A percentile compares a stretch with the other conserved stretches of the same genome.
Evolutionary conservation across 177 flowering plant species (phyloP).

Genomic region (Vitis hybrid): DNA sequence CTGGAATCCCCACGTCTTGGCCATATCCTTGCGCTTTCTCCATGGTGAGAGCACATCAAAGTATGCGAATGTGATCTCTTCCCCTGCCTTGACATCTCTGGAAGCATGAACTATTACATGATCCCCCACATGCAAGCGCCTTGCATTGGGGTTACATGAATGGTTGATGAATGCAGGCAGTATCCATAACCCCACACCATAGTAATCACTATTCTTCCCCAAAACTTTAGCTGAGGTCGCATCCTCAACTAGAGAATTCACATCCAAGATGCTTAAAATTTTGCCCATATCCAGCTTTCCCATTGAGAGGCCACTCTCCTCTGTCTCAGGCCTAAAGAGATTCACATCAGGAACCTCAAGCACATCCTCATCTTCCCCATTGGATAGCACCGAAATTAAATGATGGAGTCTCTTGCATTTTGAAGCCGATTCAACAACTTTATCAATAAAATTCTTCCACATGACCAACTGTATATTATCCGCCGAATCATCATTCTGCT

Average conservation of each 20-base stretch:
- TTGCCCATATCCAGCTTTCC: conserved; percentile 34
- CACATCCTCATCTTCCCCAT: conserved; percentile 59
- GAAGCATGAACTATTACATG: conserved; percentile 65
- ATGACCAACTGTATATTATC: conserved; percentile 62
- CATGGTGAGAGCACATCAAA: conserved; percentile 63
- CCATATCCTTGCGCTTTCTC: conserved; percentile 49
- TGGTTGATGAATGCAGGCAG: conserved; percentile 85
- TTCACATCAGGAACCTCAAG: conserved; percentile 66
- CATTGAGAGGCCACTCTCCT: background rate
- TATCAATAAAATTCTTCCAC: conserved; percentile 86
- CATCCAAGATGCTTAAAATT: conserved; percentile 71
- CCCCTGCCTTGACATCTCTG: conserved; percentile 80
- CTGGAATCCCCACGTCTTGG: conserved; percentile 70
- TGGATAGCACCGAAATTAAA: conserved; percentile 42
- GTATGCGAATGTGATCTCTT: conserved; percentile 84
- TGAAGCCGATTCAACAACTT: conserved; percentile 39
- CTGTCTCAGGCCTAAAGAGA: conserved; percentile 60
- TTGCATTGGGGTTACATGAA: conserved; percentile 76
- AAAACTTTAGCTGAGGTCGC: conserved; percentile 58
- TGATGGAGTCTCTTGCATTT: conserved; percentile 41
- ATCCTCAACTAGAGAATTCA: conserved; percentile 77
- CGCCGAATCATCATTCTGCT: conserved; percentile 28
- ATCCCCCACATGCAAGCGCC: conserved; percentile 81
- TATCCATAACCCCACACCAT: conserved; percentile 83
- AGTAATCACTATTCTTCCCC: conserved; percentile 62